phyloP scores from a whole-genome alignment of 2,329 filamentous ascomycete species.

The Penicillium sclerotiorum region DNA sequence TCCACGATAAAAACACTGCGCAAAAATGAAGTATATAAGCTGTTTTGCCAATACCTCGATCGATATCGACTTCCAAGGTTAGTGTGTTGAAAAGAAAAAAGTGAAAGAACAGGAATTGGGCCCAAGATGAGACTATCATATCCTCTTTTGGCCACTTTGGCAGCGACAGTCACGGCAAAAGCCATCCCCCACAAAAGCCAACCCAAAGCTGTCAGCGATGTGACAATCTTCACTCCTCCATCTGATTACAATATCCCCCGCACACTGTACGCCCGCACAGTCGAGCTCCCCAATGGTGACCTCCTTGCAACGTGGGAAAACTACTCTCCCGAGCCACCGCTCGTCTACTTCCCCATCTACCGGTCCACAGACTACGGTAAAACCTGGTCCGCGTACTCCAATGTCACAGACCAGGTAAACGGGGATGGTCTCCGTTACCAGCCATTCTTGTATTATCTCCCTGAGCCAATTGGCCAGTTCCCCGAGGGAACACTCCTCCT shows the following conservation, averaged over 20 bases:
- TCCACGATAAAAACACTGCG: background rate
- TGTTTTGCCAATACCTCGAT: background rate
- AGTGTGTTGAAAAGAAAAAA: background rate
- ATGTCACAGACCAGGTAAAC: conserved; percentile 65
- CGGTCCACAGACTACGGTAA: conserved; percentile 57
- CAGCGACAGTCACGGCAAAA: conserved; percentile 9
- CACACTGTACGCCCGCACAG: conserved; percentile 56
- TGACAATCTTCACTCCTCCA: conserved; percentile 48
- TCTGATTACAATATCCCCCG: conserved; percentile 50
- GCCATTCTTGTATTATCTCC: conserved; percentile 67
- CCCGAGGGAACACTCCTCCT: conserved; percentile 65
- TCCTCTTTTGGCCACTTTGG: background rate
- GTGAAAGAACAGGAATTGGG: background rate
- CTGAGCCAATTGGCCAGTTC: conserved; percentile 59
- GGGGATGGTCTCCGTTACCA: conserved; percentile 70
- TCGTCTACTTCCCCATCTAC: conserved; percentile 56
- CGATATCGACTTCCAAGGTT: background rate
- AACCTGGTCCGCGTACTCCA: conserved; percentile 66
- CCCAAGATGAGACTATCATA: conserved; percentile 17
- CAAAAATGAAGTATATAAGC: background rate
- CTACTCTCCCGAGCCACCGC: conserved; percentile 57
- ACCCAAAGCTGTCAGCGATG: conserved; percentile 26
- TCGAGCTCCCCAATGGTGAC: conserved; percentile 40
- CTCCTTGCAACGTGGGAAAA: conserved; percentile 60
- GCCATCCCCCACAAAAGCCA: conserved; percentile 19